phyloP scores from a whole-genome alignment of 2,329 filamentous ascomycete genomes.

The Colletotrichum viniferum region DNA sequence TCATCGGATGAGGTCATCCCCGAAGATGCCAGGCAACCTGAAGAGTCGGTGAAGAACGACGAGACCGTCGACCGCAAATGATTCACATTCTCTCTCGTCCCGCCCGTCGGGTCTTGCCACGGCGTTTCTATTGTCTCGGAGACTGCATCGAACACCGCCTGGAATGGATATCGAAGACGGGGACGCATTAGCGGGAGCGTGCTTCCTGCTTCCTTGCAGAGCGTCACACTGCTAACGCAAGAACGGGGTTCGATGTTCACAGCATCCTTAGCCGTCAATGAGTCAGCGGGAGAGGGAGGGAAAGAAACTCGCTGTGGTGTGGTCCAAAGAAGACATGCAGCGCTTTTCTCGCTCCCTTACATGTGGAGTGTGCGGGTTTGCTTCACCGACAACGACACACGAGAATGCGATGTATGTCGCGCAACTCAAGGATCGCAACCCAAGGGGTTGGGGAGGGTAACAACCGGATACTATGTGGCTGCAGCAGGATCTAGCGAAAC shows the following conservation, averaged over 20 bases:
- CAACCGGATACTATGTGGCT: not conserved
- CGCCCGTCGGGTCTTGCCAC: slow-evolving; percentile 8
- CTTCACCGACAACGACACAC: slow-evolving; percentile 16
- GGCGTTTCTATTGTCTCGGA: slow-evolving; percentile 14
- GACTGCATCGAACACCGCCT: slow-evolving; percentile 18
- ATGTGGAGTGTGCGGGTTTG: slow-evolving; percentile 2
- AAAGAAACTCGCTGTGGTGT: not conserved
- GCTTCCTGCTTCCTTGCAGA: slow-evolving; percentile 19
- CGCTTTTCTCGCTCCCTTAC: not conserved
- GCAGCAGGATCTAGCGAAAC: not conserved
- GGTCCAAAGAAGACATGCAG: not conserved
- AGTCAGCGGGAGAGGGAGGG: not conserved
- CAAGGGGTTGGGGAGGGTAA: not conserved
- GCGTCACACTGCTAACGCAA: slow-evolving; percentile 19
- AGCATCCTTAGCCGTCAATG: slow-evolving; percentile 13
- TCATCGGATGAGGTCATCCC: slow-evolving; percentile 17
- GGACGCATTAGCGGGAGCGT: slow-evolving; percentile 19
- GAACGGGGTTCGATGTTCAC: not conserved
- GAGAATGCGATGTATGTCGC: not conserved
- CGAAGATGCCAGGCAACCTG: slow-evolving; percentile 8
- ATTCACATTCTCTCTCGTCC: not conserved
- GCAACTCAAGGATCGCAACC: not conserved
- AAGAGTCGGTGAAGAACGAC: slow-evolving; percentile 24
- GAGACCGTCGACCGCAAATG: not conserved
- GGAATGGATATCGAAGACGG: slow-evolving; percentile 15